Percentiles rank a stretch among this genome's conserved stretches.
Evolutionary conservation across 805 yeast genomes (phyloP).

Genomic region (Yarrowia keelungensis): DNA sequence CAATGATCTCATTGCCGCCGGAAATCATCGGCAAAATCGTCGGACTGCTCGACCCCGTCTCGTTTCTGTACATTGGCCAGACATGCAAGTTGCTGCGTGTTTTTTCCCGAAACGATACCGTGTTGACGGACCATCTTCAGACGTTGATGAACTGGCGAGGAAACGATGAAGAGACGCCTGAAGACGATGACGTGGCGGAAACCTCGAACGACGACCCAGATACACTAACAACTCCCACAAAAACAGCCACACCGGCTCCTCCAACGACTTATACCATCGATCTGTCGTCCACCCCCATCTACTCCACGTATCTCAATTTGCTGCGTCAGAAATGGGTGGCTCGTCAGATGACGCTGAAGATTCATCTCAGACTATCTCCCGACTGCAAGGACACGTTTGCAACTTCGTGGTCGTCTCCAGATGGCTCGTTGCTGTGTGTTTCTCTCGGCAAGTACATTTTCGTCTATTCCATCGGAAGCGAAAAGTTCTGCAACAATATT

Average conservation of each 20-base stretch:
- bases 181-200: not conserved
- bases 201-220: not conserved
- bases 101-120: constrained; percentile 15
- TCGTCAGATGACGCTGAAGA: constrained; percentile 22
- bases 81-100: constrained; percentile 30
- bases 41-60: constrained; percentile 27
- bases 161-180: constrained; percentile 19
- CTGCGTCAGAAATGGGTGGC: constrained; percentile 37
- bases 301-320: constrained; percentile 23
- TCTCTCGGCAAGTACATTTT: constrained; percentile 25
- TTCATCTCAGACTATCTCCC: constrained; percentile 3
- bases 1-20: constrained; percentile 28
- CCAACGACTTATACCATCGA: not conserved
- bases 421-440: constrained; percentile 23
- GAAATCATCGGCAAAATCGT: constrained; percentile 36
- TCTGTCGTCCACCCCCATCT: constrained; percentile 1
- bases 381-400: constrained; percentile 17
- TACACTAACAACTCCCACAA: not conserved
- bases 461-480: constrained; percentile 28
- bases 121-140: constrained; percentile 24
- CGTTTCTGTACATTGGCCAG: constrained; percentile 29
- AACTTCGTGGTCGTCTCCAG: constrained; percentile 18
- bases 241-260: not conserved
- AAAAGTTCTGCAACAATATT: constrained; percentile 32
- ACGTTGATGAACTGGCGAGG: constrained; percentile 30